Base-by-base conservation (phyloP, 345 rosid genomes). In the Boechera stricta region DNA sequence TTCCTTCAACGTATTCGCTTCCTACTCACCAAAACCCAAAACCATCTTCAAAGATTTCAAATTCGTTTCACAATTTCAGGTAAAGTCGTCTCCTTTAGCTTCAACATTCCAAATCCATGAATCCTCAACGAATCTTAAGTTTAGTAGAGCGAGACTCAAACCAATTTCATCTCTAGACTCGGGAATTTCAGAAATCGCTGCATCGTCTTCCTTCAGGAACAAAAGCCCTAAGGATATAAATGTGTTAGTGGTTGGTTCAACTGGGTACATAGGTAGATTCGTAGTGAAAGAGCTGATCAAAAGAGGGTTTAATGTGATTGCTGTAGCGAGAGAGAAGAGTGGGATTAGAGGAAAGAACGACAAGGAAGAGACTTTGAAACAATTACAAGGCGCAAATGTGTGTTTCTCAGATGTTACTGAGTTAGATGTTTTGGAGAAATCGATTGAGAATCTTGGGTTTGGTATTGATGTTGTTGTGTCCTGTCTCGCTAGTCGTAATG, bases 251-350 rank as follows among this genome's bases (percentile, higher is more conserved):
- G 92, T 86, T 81, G 98, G 97, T 75, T 91, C 98, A 13, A 94
- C 98, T 39, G 98, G 97, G 44, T 94, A 94, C 74, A 89, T 94
- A 21, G 98, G 98, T 4, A 92, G 87, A 66, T 92, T 94, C 82
- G 97, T 92, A 21, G 95, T 88, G 21, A 84, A 81, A 61, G 95
- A 92, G 84, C 78, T 94, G 64, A 84, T 90, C 56, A 81, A 77
- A 31, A 89, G 93, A 81, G 95, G 97, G 29, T 94, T 92, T 79
- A 94, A 87, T 81, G 97, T 92, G 51, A 81, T 84, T 26, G 97
- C 97, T 1, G 74, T 92, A 9, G 89, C 97, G n/a, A 87, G 98
- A 72, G 97, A 89, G 76, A 90, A 62, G 72, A 94, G 93, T 71
- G 98, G 98, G 21, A 86, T 79, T 71, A 83, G 81, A 83, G 97